A percentile compares a stretch with the other conserved stretches of the same genome.
Evolutionary conservation across 2,329 filamentous ascomycete genomes (phyloP).

Genomic region (Verticillium tricorpus): DNA sequence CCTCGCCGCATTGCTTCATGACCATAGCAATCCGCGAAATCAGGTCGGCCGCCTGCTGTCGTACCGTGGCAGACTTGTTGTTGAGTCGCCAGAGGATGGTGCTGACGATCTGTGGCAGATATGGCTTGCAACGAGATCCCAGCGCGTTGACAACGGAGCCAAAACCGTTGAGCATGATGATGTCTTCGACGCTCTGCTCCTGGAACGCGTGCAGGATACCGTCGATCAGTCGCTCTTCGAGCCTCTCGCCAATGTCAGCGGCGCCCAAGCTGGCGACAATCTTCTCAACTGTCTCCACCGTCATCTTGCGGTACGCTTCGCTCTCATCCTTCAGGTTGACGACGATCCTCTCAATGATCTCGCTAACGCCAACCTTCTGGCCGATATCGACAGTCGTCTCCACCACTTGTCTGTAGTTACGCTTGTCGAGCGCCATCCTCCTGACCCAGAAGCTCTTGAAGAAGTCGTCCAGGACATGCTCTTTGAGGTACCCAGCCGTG

Average conservation of each 20-base stretch:
- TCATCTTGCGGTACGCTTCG: slow-evolving; percentile 98
- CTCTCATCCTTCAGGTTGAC: slow-evolving; percentile 97
- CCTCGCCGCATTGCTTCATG: slow-evolving; percentile 98
- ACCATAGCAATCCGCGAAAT: slow-evolving; percentile 97
- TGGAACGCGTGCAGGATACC: slow-evolving; percentile 96
- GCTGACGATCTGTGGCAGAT: slow-evolving; percentile 92
- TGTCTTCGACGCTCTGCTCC: slow-evolving; percentile 93
- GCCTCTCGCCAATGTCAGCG: slow-evolving; percentile 84
- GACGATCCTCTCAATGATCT: slow-evolving; percentile 91
- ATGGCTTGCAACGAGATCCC: slow-evolving; percentile 89
- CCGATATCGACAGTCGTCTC: slow-evolving; percentile 96
- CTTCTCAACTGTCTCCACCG: slow-evolving; percentile 95
- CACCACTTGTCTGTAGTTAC: slow-evolving; percentile 96
- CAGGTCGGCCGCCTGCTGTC: slow-evolving; percentile 93
- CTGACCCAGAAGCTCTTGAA: slow-evolving; percentile 99
- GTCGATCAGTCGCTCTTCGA: slow-evolving; percentile 92
- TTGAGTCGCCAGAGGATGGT: slow-evolving; percentile 95
- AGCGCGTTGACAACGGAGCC: slow-evolving; percentile 96
- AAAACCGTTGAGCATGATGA: slow-evolving; percentile 95
- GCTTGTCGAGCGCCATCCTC: slow-evolving; percentile 93
- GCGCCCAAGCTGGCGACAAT: slow-evolving; percentile 89
- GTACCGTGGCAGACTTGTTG: slow-evolving; percentile 95
- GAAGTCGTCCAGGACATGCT: slow-evolving; percentile 91
- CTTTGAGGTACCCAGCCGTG: slow-evolving; percentile 89
- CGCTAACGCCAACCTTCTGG: slow-evolving; percentile 94